Evolutionary conservation across 345 rosid genomes (phyloP), one percentile per base, ranked within the genome.

Genomic region (Capsella bursapastoris): DNA sequence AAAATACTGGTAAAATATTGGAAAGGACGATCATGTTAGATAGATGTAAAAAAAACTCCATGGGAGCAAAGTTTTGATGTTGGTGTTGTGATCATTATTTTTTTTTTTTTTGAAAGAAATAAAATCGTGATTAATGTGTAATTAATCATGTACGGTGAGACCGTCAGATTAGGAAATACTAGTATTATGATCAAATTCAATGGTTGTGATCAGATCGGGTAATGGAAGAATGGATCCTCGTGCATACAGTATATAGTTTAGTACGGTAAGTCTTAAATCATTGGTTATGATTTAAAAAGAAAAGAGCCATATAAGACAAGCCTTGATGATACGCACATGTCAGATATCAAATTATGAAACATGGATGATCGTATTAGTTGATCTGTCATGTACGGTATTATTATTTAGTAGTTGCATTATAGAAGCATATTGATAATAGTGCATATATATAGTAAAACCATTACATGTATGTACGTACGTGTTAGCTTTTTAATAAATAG

Each of bases 271-370:
- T 61, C 11, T 25, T 61, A 25, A 22, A 41, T 40, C 18, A 40
- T 25, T 61, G 6, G 48, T 40, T 38, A 60, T 38, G 32, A 60
- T 38, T 60, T 22, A 22, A 22, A 22, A 27, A 18, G 15, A 3
- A 59, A 59, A 38, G 8, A 44, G 47, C 49, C 48, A 38, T 29
- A 38, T 59, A 59, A 38, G 64, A 38, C 64, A 59, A 60, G 34
- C 25, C 65, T 25, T 61, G 18, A 25, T 61, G 18, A 25, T 2
- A 25, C 16, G 34, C 66, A 40, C 18, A 40, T 61, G 66, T 61
- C 66, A 61, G 18, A 40, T 40, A 7, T 61, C 49, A 60, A 40
- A 31, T 56, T 31, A 31, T 31, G 60, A 31, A 57, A 34, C 15
- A 32, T 57, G 28, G 44, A 57, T 8, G 51, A 47, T 31, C 60